Evolutionary conservation across 306 rosid species (phyloP), one percentile per base, ranked within the genome.

Genomic region (Inga oerstediana): DNA sequence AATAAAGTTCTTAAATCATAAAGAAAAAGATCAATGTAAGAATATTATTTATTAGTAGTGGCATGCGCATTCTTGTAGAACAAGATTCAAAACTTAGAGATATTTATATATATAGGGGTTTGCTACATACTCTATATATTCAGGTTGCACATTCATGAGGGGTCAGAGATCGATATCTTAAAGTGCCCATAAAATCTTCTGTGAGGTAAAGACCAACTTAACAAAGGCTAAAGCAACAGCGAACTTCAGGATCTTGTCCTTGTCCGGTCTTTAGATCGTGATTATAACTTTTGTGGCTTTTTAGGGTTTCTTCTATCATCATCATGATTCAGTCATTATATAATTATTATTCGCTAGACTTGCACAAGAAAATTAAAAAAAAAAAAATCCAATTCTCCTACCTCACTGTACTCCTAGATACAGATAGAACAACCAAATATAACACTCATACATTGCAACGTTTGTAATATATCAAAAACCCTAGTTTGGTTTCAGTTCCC

Each of bases 61-160:
- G 85, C 92, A 87, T 88, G 89, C 83, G 91, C 88, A 80, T 73
- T 77, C 91, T 85, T 88, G 80, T 65, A 62, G 78, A 82, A 39
- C 90, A 84, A 37, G 88, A 48, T 46, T 46, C 62, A 72, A 72
- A 72, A 44, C 75, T 41, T 71, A 11, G 16, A 56, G 7, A 44
- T 44, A 19, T 16, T 4, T 51, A 56, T 59, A 22, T 22, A 27
- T 62, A 45, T 24, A 72, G 76, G 35, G 35, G 17, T 69, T 43
- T 20, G 49, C 17, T n/a, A 41, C 8, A 12, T 5, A 15, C 22
- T 15, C n/a, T 16, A 4, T 16, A 4, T 52, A 52, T 52, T 15
- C 14, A 13, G 13, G 24, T 45, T 24, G 3, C 39, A 34, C 45
- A 35, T 66, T 14, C 22, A 7, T 35, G 41, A 65, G 43, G 43